Base-by-base conservation (phyloP, 129 eudicot species). In the Arctium lappa region DNA sequence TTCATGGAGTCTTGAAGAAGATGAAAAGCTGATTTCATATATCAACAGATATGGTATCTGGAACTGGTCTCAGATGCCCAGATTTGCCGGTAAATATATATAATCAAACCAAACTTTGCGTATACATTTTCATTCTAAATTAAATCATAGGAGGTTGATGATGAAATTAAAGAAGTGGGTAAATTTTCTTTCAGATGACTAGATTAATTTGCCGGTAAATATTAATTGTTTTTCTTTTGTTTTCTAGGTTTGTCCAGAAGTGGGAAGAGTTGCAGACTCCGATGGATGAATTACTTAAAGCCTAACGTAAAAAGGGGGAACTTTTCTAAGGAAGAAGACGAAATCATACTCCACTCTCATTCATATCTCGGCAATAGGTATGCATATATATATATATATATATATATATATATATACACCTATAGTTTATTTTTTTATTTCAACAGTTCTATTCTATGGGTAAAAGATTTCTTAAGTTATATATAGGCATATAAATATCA, bases 201-300 rank as follows among this genome's bases (percentile, higher is more conserved):
- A 10, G 16, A 46, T 22, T 22, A 22, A 22, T 13, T 10, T 10
- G 16, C 56, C 13, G 56, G 0, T 76, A 76, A 48, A 18, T 77
- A 2, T 31, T 27, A 8, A 5, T 77, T 6, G 13, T 8, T 8
- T 37, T 6, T 46, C n/a, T 40, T 72, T 79, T 69, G 29, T 32
- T 31, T 32, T 53, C 10, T 37, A 88, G 91, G 91, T 18, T 81
- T 86, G 69, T 78, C 75, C 2, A 79, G 92, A 74, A 84, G 73
- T 29, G 92, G 92, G 13, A 89, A 86, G 82, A 89, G 92, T 71
- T 89, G 92, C 16, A 89, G 90, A 79, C 86, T 89, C 2, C 70
- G 92, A n/a, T 89, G 91, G 89, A 29, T 86, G 81, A 88, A 88
- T 70, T 86, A 89, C 65, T 69, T 89, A 10, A 77, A 82, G 34